A percentile compares a stretch with the other conserved stretches of the same genome.
These are phyloP conservation scores for Russula dissimulans DNA, from an alignment of 768 basidiomycete species.

Conservation along the genomic window DNA sequence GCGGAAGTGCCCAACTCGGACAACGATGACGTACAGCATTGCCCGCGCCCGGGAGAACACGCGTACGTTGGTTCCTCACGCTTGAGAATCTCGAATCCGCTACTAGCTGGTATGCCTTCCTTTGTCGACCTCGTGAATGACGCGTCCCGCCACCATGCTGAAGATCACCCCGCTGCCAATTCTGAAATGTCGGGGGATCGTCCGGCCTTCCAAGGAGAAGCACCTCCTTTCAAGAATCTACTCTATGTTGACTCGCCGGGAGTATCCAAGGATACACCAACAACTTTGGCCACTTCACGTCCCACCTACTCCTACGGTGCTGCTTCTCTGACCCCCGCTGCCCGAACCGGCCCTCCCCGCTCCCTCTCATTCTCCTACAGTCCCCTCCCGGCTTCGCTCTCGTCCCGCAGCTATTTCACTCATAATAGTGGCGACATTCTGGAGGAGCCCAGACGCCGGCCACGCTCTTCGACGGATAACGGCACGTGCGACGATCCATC, in stretches of 20 bases:
- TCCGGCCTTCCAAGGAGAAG: neutral
- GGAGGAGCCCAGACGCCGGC: slow-evolving; percentile 24
- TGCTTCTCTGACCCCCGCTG: slow-evolving; percentile 7
- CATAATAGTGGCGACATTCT: slow-evolving; percentile 25
- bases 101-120: neutral
- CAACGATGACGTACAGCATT: no score
- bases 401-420: neutral
- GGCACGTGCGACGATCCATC: slow-evolving; percentile 29
- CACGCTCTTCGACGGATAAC: slow-evolving; percentile 10
- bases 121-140: neutral
- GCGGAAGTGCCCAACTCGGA: no score
- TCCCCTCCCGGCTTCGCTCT: slow-evolving; percentile 1
- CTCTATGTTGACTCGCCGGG: neutral
- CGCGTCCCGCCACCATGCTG: neutral
- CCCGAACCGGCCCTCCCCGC: slow-evolving; percentile 14
- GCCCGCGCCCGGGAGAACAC: neutral
- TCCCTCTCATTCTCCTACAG: slow-evolving; percentile 10
- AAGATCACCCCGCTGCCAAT: neutral
- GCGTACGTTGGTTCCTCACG: no score
- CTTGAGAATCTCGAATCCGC: no score
- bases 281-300: neutral
- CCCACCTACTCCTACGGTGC: neutral
- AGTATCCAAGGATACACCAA: neutral
- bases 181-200: neutral
- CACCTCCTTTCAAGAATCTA: neutral